phyloP scores from a whole-genome alignment of 257 asterid genomes.

The Eucommia ulmoides region DNA sequence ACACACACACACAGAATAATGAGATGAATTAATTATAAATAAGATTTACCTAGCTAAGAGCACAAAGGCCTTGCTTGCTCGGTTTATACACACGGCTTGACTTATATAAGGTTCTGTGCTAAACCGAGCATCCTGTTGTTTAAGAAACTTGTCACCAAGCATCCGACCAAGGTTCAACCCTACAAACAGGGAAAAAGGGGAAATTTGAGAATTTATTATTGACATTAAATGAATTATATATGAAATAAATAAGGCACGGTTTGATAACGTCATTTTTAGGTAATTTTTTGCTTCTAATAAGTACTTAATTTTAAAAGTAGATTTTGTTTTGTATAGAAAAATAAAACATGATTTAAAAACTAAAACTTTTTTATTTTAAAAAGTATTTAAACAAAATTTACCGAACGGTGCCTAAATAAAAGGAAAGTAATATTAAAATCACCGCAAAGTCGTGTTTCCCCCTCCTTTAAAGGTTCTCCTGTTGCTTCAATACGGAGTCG shows the following conservation, averaged over 20 bases:
- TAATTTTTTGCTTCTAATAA: no score
- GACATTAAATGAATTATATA: constrained; percentile 7
- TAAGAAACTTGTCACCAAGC: constrained; percentile 97
- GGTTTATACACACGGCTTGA: constrained; percentile 39
- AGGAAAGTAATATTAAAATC: constrained; percentile 11
- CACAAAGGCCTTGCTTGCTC: constrained; percentile 49
- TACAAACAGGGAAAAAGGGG: constrained; percentile 14
- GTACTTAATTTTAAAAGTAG: no score
- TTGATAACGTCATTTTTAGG: no score
- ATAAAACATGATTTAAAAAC: background rate
- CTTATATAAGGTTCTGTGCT: constrained; percentile 91
- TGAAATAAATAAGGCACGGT: no score
- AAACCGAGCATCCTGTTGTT: constrained; percentile 83
- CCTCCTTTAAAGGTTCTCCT: constrained; percentile 82
- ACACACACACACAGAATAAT: no score
- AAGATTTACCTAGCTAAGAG: constrained; percentile 88
- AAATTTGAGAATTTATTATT: constrained; percentile 7
- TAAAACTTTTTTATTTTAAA: no score
- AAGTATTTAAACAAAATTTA: no score
- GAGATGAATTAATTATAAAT: no score
- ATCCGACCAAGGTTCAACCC: constrained; percentile 93
- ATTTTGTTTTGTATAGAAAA: no score
- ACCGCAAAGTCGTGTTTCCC: constrained; percentile 94
- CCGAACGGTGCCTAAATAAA: background rate
- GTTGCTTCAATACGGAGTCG: constrained; percentile 63